phyloP scores from a whole-genome alignment of 1,139 yeast species.

The Kodamaea ohmeri region DNA sequence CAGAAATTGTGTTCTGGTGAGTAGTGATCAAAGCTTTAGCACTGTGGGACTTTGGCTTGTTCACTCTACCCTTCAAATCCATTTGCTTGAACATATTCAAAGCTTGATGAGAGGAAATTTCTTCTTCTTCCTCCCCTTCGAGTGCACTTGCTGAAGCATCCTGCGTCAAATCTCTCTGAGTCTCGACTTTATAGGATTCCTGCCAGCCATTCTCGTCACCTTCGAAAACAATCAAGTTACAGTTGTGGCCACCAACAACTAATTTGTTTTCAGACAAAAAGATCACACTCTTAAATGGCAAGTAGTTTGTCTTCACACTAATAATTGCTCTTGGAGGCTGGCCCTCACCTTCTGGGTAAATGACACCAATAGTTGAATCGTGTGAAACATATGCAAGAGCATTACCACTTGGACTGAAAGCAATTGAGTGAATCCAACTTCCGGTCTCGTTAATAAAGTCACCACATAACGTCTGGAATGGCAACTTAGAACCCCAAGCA shows the following conservation, averaged over 20 bases:
- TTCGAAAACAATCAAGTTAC: constrained; percentile 82
- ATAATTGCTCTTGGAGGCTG: constrained; percentile 43
- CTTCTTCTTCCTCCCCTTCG: constrained; percentile 53
- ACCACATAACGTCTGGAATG: constrained; percentile 90
- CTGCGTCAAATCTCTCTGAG: constrained; percentile 43
- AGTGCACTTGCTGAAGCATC: constrained; percentile 28
- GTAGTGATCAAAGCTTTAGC: constrained; percentile 63
- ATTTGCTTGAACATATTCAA: constrained; percentile 93
- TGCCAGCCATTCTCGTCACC: constrained; percentile 72
- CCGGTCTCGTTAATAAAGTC: constrained; percentile 76
- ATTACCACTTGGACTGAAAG: constrained; percentile 79
- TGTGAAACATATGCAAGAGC: constrained; percentile 76
- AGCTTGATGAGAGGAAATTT: constrained; percentile 74
- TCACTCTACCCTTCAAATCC: constrained; percentile 86
- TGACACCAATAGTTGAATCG: constrained; percentile 72
- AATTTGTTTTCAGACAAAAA: constrained; percentile 66
- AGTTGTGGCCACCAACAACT: constrained; percentile 89
- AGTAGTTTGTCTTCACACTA: constrained; percentile 62
- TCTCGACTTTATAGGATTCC: constrained; percentile 62
- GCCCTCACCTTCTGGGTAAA: constrained; percentile 74
- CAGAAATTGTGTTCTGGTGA: constrained; percentile 88
- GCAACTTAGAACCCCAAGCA: constrained; percentile 92
- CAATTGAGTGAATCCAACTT: constrained; percentile 91
- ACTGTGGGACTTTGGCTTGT: constrained; percentile 38
- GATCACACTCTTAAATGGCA: constrained; percentile 77